Percentiles rank a stretch among this genome's conserved stretches.
Evolutionary conservation across 352 stramenopile species (phyloP).

Genomic region (Thalassiosira ordinaria): DNA sequence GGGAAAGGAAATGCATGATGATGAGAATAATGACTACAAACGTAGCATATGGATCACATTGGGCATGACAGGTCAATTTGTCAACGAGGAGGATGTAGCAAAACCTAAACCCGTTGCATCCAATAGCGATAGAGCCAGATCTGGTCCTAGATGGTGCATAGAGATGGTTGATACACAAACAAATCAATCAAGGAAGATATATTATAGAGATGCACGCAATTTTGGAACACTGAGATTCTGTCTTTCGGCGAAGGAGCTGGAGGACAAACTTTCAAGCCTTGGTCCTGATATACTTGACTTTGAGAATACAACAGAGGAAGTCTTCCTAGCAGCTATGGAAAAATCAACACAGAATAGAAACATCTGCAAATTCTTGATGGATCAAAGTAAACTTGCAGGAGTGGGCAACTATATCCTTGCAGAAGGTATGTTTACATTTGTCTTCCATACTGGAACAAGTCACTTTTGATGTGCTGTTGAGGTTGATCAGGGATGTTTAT

Average conservation of each 20-base stretch:
- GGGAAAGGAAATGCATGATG: conserved; percentile 42
- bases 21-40: conserved; percentile 63
- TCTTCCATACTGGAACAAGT: too few species aligned
- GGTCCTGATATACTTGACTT: conserved; percentile 77
- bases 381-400: conserved; percentile 79
- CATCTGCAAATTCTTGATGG: conserved; percentile 86
- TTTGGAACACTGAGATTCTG: conserved; percentile 83
- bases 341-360: conserved; percentile 63
- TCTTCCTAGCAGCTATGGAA: conserved; percentile 65
- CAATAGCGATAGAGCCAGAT: conserved; percentile 29
- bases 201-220: conserved; percentile 79
- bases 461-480: too few species aligned
- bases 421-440: conserved; percentile 68
- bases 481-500: too few species aligned
- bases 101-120: conserved; percentile 54
- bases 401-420: conserved; percentile 79
- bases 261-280: conserved; percentile 76
- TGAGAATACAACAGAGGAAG: conserved; percentile 54
- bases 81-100: conserved; percentile 52
- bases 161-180: conserved; percentile 56
- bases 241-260: conserved; percentile 66
- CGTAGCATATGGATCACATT: conserved; percentile 85
- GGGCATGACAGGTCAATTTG: conserved; percentile 83
- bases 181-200: conserved; percentile 54
- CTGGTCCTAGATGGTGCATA: conserved; percentile 69